Percentiles rank a stretch among this genome's conserved stretches.
Conservation (phyloP, 306 rosid species). For the Sphenostylis stenocarpa region DNA sequence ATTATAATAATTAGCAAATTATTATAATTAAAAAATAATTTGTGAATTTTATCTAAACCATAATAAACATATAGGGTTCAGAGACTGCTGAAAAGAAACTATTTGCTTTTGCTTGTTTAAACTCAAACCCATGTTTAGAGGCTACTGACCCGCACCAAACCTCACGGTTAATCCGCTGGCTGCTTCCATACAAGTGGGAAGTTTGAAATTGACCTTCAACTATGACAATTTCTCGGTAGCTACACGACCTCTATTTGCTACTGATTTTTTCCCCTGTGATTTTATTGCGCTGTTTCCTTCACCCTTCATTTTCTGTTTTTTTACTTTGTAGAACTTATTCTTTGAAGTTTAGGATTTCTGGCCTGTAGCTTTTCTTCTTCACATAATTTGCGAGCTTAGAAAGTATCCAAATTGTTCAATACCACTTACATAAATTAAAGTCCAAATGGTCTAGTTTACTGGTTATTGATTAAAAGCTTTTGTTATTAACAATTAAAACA, state of each 20-base stretch:
- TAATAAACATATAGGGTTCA: too few relatives aligned
- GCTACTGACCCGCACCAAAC: not conserved
- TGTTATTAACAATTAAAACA: not conserved
- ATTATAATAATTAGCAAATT: too few relatives aligned
- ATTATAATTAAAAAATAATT: too few relatives aligned
- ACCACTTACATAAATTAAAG: not conserved
- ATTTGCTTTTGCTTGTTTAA: not conserved
- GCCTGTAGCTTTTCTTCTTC: not conserved
- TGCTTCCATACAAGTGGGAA: conserved; percentile 19
- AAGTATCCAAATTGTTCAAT: not conserved
- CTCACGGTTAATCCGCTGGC: not conserved
- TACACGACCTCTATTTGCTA: not conserved
- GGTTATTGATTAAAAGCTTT: not conserved
- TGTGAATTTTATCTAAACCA: too few relatives aligned
- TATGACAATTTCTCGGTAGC: conserved; percentile 2
- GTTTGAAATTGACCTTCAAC: conserved; percentile 13
- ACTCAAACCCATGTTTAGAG: not conserved
- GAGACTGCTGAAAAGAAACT: not conserved
- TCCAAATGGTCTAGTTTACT: not conserved
- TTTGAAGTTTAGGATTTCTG: not conserved
- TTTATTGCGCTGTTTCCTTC: not conserved
- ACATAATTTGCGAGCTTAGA: conserved; percentile 2
- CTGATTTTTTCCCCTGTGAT: not conserved
- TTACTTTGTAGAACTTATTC: not conserved
- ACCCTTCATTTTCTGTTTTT: not conserved